phyloP scores from a whole-genome alignment of 2,329 filamentous ascomycete genomes.

The Colletotrichum sp. region DNA sequence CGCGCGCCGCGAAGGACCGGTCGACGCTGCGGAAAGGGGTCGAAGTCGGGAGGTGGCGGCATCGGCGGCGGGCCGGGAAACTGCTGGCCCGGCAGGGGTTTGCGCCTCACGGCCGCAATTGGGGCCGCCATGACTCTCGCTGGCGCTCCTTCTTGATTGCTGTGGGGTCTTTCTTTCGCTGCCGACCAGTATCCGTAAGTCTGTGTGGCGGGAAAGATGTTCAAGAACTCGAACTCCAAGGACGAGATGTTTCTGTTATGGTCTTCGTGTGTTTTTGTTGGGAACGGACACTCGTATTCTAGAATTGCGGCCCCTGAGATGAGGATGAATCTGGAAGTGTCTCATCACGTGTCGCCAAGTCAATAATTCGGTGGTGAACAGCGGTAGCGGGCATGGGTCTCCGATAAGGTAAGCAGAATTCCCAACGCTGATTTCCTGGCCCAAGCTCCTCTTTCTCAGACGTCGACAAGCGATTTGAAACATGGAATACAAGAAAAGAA shows the following conservation, averaged over 20 bases:
- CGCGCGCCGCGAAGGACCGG: conserved; percentile 3
- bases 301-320: background rate
- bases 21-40: conserved; percentile 10
- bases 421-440: background rate
- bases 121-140: conserved; percentile 12
- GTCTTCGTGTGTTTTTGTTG: background rate
- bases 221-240: fast-evolving
- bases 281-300: background rate
- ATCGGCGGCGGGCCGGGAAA: conserved; percentile 9
- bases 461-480: background rate
- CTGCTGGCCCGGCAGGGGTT: conserved; percentile 14
- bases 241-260: background rate
- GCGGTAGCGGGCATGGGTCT: background rate
- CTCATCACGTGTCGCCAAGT: conserved; percentile 23
- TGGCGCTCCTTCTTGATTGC: background rate
- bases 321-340: conserved; percentile 19
- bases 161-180: background rate
- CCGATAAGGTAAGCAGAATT: conserved; percentile 4
- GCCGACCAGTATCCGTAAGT: no score
- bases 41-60: conserved; percentile 17
- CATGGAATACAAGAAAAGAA: background rate
- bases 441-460: background rate
- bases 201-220: background rate
- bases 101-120: conserved; percentile 1
- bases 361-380: background rate